Base-by-base conservation (phyloP, 352 stramenopile genomes). In the Globisporangium cylindrosporum region DNA sequence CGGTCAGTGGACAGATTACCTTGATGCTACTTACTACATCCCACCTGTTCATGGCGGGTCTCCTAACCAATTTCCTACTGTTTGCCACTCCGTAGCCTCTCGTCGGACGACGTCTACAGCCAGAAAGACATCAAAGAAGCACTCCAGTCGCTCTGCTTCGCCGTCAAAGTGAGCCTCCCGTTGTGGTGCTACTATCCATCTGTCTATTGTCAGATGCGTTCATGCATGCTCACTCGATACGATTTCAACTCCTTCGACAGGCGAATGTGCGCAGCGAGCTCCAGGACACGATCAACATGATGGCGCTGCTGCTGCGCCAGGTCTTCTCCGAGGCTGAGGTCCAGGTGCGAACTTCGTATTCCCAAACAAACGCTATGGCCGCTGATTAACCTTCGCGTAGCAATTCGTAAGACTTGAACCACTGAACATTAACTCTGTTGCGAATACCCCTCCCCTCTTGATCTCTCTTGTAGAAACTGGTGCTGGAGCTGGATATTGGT, bases 271-370 rank as follows among this genome's bases (percentile, higher is more conserved):
- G 84, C 36, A 91, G 84, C 38, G 86, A 94, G 60, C 72, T 92
- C 46, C 82, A 93, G 61, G 86, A 94, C 72, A 90, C 82, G 51
- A 91, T 94, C 76, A 93, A 91, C 70, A 94, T 93, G 86, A 94
- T 91, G 79, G 86, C 84, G 70, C 64, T 94, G 58, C 67, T 94
- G n/a, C 74, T 94, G 64, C 83, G 82, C 51, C 84, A 93, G 78
- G 80, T 93, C 68, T 93, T 94, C 69, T 62, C 74, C 38, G 82
- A 91, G 67, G 86, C 84, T 5, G 84, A 94, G 62, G 77, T 84
- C 53, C 82, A 75, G 57, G 84, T 90, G 75, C 61, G 73, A 15
- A 6, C 49, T 32, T n/a, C 22, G 27, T 25, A 59, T 18, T 9
- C 41, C 15, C 7, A 24, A 43, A 24, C 54, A 41, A 59, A 10